Percentiles rank a stretch among this genome's conserved stretches.
Conservation (phyloP, 202 grass and related monocot genomes). For the Cymbopogon flexuosus region DNA sequence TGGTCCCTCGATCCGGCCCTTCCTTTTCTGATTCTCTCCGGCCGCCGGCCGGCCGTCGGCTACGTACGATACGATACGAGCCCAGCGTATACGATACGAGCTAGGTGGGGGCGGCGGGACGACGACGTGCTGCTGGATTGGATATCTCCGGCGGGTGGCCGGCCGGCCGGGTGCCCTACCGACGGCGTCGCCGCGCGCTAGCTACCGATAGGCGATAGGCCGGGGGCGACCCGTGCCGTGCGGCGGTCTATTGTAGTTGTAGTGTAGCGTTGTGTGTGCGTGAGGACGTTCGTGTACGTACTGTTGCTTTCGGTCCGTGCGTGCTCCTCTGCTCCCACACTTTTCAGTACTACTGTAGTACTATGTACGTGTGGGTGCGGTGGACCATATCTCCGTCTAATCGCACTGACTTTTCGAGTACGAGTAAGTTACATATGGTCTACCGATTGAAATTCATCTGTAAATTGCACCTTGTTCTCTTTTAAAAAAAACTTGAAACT, state of each 20-base stretch:
- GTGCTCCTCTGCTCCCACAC: background rate
- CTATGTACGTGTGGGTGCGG: background rate
- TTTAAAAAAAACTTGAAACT: too few species aligned
- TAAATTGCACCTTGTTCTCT: too few species aligned
- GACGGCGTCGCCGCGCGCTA: background rate
- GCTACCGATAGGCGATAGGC: background rate
- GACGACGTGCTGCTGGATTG: background rate
- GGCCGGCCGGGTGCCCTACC: background rate
- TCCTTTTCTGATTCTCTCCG: background rate
- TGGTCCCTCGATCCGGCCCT: background rate
- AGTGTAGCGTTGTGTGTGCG: background rate
- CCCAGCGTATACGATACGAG: background rate
- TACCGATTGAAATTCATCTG: too few species aligned
- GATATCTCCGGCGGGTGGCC: background rate
- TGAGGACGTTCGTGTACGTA: background rate
- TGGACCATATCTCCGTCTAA: slow-evolving; percentile 1
- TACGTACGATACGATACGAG: background rate
- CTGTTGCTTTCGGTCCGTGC: slow-evolving; percentile 14
- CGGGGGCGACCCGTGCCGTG: background rate
- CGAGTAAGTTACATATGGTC: too few species aligned
- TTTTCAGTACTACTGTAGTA: background rate
- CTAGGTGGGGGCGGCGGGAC: background rate
- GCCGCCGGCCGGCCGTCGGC: background rate
- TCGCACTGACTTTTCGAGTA: background rate
- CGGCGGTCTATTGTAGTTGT: background rate